phyloP scores from a whole-genome alignment of 352 stramenopile species.

The Pythium sp. region DNA sequence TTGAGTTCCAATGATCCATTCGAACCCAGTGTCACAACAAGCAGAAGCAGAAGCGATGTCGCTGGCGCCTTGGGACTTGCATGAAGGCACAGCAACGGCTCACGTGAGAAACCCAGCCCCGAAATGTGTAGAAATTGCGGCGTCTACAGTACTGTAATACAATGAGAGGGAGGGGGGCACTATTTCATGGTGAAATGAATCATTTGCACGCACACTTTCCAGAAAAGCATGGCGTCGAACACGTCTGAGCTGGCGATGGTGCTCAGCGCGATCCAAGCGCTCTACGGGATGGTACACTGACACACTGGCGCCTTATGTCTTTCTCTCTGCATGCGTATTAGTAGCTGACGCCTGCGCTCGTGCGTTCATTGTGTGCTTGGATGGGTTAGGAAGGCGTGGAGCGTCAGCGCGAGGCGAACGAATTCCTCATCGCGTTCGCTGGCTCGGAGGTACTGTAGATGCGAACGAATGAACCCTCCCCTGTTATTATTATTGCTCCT shows the following conservation, averaged over 20 bases:
- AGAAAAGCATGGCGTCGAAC: constrained; percentile 4
- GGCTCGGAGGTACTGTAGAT: constrained; percentile 29
- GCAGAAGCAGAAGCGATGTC: background rate
- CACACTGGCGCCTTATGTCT: background rate
- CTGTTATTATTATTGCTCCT: background rate
- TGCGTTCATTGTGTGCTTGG: background rate
- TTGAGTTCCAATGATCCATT: background rate
- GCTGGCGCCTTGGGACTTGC: background rate
- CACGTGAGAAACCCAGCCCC: too few relatives aligned
- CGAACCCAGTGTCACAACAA: too few relatives aligned
- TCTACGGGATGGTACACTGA: constrained; percentile 58
- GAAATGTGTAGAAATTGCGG: too few relatives aligned
- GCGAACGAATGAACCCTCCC: background rate
- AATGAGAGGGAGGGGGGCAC: background rate
- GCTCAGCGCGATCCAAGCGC: constrained; percentile 49
- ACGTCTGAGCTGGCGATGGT: constrained; percentile 32
- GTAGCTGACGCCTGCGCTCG: background rate
- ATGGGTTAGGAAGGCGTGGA: constrained; percentile 45
- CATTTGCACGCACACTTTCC: background rate
- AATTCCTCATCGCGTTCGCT: constrained; percentile 60
- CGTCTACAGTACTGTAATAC: too few relatives aligned
- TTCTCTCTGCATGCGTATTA: background rate
- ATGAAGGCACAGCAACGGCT: too few relatives aligned
- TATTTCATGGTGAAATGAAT: background rate
- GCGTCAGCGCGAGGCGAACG: constrained; percentile 65